These are phyloP conservation scores for Yamadazyma nakazawae DNA, from an alignment of 805 yeast species.

Conservation along the genomic window DNA sequence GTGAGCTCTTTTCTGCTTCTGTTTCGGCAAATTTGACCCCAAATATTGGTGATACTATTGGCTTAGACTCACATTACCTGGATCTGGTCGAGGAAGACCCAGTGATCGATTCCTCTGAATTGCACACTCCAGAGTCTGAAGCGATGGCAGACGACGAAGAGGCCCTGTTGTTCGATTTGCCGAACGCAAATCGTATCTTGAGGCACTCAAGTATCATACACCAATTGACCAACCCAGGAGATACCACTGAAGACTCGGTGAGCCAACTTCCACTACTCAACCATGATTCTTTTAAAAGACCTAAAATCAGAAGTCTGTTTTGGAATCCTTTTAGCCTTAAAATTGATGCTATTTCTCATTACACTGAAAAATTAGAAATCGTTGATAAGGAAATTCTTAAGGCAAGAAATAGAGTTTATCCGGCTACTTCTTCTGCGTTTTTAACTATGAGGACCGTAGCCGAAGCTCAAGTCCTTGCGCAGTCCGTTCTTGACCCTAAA, in stretches of 20 bases:
- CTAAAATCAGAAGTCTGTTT: constrained; percentile 52
- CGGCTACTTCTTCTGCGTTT: constrained; percentile 88
- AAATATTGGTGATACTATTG: constrained; percentile 26
- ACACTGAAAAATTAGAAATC: constrained; percentile 61
- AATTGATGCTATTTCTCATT: constrained; percentile 80
- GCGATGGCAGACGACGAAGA: neutral
- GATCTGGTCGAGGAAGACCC: constrained; percentile 4
- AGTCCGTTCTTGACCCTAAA: constrained; percentile 87
- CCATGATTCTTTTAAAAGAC: constrained; percentile 43
- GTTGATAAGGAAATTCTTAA: constrained; percentile 66
- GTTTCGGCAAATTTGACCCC: constrained; percentile 22
- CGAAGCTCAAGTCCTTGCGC: constrained; percentile 94
- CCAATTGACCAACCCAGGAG: constrained; percentile 13
- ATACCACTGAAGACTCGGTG: constrained; percentile 3
- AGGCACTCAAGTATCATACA: constrained; percentile 22
- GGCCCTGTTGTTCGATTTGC: neutral
- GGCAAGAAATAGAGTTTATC: constrained; percentile 66
- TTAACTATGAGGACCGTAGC: constrained; percentile 94
- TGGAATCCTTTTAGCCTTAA: constrained; percentile 47
- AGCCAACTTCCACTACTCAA: constrained; percentile 22
- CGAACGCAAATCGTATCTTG: neutral
- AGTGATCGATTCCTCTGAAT: neutral
- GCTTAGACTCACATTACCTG: constrained; percentile 16
- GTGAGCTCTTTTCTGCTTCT: constrained; percentile 22
- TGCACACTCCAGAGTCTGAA: neutral